Evolutionary conservation across 139 green algal species (phyloP), one percentile per base, ranked within the genome.

Genomic region (Coelastrella sp.): DNA sequence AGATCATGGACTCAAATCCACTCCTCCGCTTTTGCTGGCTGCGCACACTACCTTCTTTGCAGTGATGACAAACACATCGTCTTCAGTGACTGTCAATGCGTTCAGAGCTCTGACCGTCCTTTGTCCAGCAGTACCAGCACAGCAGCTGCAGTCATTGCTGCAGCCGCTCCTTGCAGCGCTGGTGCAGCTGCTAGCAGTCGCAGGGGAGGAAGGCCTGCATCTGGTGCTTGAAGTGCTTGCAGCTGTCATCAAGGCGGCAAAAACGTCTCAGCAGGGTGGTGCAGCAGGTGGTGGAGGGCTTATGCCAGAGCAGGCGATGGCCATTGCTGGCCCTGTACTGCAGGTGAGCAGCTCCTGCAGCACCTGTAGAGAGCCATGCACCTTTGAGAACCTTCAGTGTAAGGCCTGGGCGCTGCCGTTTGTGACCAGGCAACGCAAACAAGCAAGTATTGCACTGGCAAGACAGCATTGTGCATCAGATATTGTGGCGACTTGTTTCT

Each of bases 201-300:
- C 73, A 56, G 84, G 24, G 0, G 95, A 97, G 82, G 96, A 97
- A 25, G 88, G 88, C 3, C 90, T 97, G 81, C 95, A 98, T 80
- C 78, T 98, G 68, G 95, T 96, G 76, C 90, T 99, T 87, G 96
- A 98, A 90, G 94, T 93, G 25, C 84, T 98, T 22, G 80, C 87
- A 0, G 87, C 83, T 20, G 90, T 96, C 58, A 76, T 96, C 6
- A 78, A 89, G 24, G 92, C 78, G 35, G 84, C 83, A 80, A 24
- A 24, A 15, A 1, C 61, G 19, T 4, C 25, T 27, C 25, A 58
- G 24, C 19, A 8, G 10, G 17, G 17, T 0, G 80, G 63, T 78
- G 63, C 82, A 27, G 63, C 78, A 49, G 56, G 7, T 4, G 65
- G 82, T 15, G 14, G 24, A 25, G 84, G 68, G 8, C 68, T 88